Percentiles rank a stretch among this genome's conserved stretches.
phyloP scores from a whole-genome alignment of 768 basidiomycete species.

The Xerocomus potaroensis region DNA sequence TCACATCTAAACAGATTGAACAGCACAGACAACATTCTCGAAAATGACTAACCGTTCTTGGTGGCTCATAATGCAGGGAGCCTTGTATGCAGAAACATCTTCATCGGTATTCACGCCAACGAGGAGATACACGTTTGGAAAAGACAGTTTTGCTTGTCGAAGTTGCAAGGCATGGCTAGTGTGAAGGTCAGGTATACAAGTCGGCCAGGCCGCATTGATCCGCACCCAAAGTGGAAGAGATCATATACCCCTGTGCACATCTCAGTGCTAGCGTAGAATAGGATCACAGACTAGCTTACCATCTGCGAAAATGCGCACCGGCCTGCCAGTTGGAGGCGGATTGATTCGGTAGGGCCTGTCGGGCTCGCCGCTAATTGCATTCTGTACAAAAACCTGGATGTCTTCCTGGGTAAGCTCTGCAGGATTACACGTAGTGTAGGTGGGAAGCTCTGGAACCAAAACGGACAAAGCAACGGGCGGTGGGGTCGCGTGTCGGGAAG shows the following conservation, averaged over 20 bases:
- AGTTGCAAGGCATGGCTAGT: conserved; percentile 89
- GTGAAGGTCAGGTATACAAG: conserved; percentile 4
- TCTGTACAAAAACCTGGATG: conserved; percentile 71
- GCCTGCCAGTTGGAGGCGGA: conserved; percentile 72
- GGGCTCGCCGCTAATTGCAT: conserved; percentile 68
- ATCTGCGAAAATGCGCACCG: conserved; percentile 91
- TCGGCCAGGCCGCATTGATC: conserved; percentile 4
- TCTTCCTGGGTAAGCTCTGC: conserved; percentile 68
- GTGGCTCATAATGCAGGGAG: conserved; percentile 82
- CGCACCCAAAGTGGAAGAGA: conserved; percentile 92
- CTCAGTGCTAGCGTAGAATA: neutral
- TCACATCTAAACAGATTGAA: conserved; percentile 57
- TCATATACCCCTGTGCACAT: conserved; percentile 81
- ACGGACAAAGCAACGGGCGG: conserved; percentile 29
- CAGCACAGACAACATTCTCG: neutral
- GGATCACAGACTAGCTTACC: conserved; percentile 45
- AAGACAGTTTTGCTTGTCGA: conserved; percentile 93
- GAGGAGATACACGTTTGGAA: conserved; percentile 84
- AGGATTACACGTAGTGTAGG: conserved; percentile 51
- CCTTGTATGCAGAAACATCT: conserved; percentile 75
- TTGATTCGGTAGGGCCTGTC: conserved; percentile 79
- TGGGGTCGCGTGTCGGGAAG: conserved; percentile 18
- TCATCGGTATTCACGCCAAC: conserved; percentile 93
- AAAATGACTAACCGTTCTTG: conserved; percentile 60
- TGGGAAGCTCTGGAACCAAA: conserved; percentile 38